Base-by-base conservation (phyloP, 305 asterid genomes). In the Fraxinus latifolia region DNA sequence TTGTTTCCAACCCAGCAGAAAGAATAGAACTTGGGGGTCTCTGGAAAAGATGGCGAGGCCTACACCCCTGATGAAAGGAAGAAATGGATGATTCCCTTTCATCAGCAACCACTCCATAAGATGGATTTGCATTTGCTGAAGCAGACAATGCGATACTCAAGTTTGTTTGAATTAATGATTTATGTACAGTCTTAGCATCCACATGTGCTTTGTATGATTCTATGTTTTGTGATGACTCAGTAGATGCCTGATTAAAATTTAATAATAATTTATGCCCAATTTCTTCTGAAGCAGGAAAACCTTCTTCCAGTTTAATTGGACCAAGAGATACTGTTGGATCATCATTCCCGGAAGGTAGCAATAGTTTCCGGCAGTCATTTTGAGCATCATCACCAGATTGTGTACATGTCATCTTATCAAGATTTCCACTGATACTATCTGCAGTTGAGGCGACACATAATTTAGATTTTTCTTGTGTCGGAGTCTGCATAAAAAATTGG, bases 121-220 rank as follows among this genome's bases (percentile, higher is more conserved):
- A 86, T 79, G 86, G 42, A 83, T 83, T 88, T 47, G 86, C 47
- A 80, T 85, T 90, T 25, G 91, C 86, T 31, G 92, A 80, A 76
- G 92, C 88, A 80, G 93, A 85, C 87, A 94, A 84, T 74, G 92
- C 89, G 68, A 95, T 95, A 87, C 96, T 91, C 89, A 95, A 90
- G 86, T 94, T 88, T 31, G 98, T 92, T 81, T 90, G 90, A 83
- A 94, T 92, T 44, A 81, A 83, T 78, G 94, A 82, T 78, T 84
- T 87, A 79, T 86, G 90, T 72, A 72, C 71, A 74, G 81, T 87
- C 76, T 67, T 79, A 77, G 82, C 72, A 50, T 82, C 81, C 76
- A 74, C 84, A 76, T 80, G 83, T 80, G 82, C 92, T 53, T 84
- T 89, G 68, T 85, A 77, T 68, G 84, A 65, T 44, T 83, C 90